Conservation (phyloP, 2,329 filamentous ascomycete species). For the Ophiostoma novo-ulmi region DNA sequence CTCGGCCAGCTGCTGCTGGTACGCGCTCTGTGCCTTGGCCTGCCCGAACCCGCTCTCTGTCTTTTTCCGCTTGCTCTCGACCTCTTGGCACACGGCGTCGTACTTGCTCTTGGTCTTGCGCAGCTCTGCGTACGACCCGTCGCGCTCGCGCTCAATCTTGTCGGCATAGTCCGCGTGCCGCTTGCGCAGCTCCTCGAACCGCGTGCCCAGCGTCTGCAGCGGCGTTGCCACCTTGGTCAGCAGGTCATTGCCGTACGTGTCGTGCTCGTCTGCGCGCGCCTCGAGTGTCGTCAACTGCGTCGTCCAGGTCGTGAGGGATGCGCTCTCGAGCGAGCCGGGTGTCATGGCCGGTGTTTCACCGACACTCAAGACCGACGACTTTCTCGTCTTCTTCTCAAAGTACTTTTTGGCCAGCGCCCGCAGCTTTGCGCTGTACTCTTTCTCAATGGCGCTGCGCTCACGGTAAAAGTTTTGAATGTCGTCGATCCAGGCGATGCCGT, state of each 20-base stretch:
- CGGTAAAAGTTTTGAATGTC: constrained; percentile 97
- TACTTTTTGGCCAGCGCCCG: constrained; percentile 88
- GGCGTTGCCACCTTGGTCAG: constrained; percentile 79
- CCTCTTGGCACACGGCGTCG: constrained; percentile 85
- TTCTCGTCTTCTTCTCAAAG: constrained; percentile 89
- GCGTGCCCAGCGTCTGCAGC: constrained; percentile 64
- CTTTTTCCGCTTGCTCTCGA: constrained; percentile 92
- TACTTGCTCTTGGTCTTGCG: constrained; percentile 92
- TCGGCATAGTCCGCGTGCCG: constrained; percentile 81
- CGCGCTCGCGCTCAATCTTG: constrained; percentile 85
- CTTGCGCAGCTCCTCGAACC: constrained; percentile 90
- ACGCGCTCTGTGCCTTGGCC: constrained; percentile 81
- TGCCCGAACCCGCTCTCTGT: constrained; percentile 92
- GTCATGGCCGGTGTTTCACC: constrained; percentile 91
- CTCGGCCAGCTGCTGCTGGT: constrained; percentile 85
- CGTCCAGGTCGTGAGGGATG: constrained; percentile 94
- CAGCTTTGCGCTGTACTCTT: constrained; percentile 90
- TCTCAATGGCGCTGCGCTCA: constrained; percentile 88
- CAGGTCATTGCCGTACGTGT: constrained; percentile 74
- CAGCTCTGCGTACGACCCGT: constrained; percentile 75
- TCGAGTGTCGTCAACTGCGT: constrained; percentile 90
- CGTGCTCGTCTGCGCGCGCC: constrained; percentile 80
- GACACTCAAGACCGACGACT: constrained; percentile 74
- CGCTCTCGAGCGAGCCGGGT: constrained; percentile 90
- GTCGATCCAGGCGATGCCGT: constrained; percentile 90